A percentile compares a stretch with the other conserved stretches of the same genome.
Evolutionary conservation across 2,329 filamentous ascomycete species (phyloP).

Genomic region (Pyrenochaeta sp.): DNA sequence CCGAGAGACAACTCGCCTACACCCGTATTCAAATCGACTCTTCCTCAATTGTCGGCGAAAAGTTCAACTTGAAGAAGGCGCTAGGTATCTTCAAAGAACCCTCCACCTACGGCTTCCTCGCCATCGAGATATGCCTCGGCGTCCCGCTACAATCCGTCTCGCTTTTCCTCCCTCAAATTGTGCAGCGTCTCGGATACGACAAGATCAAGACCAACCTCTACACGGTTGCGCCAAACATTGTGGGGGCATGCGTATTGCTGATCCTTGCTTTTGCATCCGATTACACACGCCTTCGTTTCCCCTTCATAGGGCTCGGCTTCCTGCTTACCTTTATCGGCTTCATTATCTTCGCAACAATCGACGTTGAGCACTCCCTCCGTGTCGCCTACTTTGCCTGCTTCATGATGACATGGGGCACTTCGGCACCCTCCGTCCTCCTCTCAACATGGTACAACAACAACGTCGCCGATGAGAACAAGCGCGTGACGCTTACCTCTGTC

Average conservation of each 20-base stretch:
- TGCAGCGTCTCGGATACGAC: slow-evolving; percentile 60
- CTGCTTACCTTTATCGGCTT: slow-evolving; percentile 78
- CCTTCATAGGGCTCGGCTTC: slow-evolving; percentile 78
- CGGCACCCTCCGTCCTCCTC: slow-evolving; percentile 75
- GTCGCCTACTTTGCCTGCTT: slow-evolving; percentile 80
- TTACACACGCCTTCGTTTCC: slow-evolving; percentile 70
- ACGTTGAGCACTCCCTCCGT: slow-evolving; percentile 66
- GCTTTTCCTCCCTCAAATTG: slow-evolving; percentile 67
- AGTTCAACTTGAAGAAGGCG: slow-evolving; percentile 62
- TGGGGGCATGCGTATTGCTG: slow-evolving; percentile 75
- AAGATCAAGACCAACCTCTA: slow-evolving; percentile 78
- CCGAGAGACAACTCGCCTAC: slow-evolving; percentile 73
- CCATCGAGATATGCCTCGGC: slow-evolving; percentile 67
- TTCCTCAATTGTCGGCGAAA: slow-evolving; percentile 68
- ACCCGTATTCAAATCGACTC: slow-evolving; percentile 79
- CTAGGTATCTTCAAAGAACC: slow-evolving; percentile 63
- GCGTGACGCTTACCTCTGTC: slow-evolving; percentile 74
- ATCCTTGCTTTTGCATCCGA: slow-evolving; percentile 77
- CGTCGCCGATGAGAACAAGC: slow-evolving; percentile 76
- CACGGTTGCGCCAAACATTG: slow-evolving; percentile 81
- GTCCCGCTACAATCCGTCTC: slow-evolving; percentile 66
- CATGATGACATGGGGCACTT: slow-evolving; percentile 85
- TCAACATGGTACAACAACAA: slow-evolving; percentile 84
- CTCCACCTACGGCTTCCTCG: slow-evolving; percentile 63
- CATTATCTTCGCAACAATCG: slow-evolving; percentile 77